Base-by-base conservation (phyloP, 1,139 yeast genomes). In the Yueomyces sp. region DNA sequence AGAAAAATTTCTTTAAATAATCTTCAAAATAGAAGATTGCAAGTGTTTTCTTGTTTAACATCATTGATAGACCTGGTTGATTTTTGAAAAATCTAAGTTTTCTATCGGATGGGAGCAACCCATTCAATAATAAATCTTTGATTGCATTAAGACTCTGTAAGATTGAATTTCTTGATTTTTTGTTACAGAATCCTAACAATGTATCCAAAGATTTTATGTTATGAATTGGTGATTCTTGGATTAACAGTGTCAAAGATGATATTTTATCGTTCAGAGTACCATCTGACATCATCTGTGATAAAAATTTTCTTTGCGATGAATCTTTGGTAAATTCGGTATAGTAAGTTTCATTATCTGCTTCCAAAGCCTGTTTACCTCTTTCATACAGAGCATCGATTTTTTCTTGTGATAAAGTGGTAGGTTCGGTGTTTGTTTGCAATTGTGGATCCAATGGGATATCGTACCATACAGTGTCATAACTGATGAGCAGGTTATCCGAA, bases 231-330 rank as follows among this genome's bases (percentile, higher is more conserved):
- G 97, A 87, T 65, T 91, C 98, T 60, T 91, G 97, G 40, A 89
- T 76, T 59, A 91, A 69, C 59, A 91, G 75, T 0, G 98, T 89
- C 56, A 91, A 72, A 0, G 98, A 96, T 40, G 96, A 85, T 46
- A 91, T 84, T 65, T 91, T 89, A 81, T 91, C 99, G 55, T 79
- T 81, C 53, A 91, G 72, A 0, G 99, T 91, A 83, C 99, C 99
- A 50, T 80, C 83, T 4, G 89, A 72, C 56, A 91, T 73, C 50
- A 91, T 81, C 63, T 91, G 95, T 1, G 91, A 75, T 73, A 89
- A 78, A 62, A 89, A 89, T 72, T 82, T 83, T 61, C 78, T 81
- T 62, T 89, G 96, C 2, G 95, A 82, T 33, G 84, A 76, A 40
- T 87, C 79, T 51, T 82, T 76, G 36, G 86, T 74, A 59, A 85